Conservation (phyloP, 805 yeast genomes). For the Deakozyma indianensis region DNA sequence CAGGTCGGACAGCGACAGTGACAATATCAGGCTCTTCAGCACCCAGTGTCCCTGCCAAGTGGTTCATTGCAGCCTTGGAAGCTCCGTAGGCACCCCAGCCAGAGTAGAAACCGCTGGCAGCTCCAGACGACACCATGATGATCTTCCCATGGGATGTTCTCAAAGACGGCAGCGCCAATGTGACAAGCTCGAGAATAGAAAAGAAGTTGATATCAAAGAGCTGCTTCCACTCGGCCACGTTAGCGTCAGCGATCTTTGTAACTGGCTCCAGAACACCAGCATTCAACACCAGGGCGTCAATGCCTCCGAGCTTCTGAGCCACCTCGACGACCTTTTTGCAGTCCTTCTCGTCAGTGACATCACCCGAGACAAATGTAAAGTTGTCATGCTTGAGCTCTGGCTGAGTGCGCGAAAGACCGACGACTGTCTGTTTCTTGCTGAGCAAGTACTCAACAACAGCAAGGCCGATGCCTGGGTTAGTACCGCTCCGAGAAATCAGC, state of each 20-base stretch:
- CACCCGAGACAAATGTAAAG: conserved; percentile 32
- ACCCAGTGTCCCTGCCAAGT: conserved; percentile 51
- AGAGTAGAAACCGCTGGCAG: conserved; percentile 43
- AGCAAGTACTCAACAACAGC: conserved; percentile 47
- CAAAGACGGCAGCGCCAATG: conserved; percentile 33
- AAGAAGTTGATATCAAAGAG: conserved; percentile 69
- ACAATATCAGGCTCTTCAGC: conserved; percentile 49
- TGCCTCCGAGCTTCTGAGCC: conserved; percentile 15
- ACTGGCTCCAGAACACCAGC: conserved; percentile 80
- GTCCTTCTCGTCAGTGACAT: conserved; percentile 29
- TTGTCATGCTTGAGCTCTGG: conserved; percentile 29
- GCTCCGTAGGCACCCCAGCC: conserved; percentile 92
- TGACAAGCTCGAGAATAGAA: conserved; percentile 49
- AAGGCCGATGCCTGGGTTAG: conserved; percentile 55
- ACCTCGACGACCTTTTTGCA: conserved; percentile 18
- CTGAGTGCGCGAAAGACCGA: conserved; percentile 62
- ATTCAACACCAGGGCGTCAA: conserved; percentile 41
- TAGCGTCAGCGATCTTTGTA: conserved; percentile 33
- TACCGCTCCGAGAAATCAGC: neutral
- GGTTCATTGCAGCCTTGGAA: conserved; percentile 84
- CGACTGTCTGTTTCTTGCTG: conserved; percentile 28
- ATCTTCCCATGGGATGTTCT: conserved; percentile 42
- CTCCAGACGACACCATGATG: conserved; percentile 83
- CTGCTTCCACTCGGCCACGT: conserved; percentile 42
- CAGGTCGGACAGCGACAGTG: conserved; percentile 75